A percentile compares a stretch with the other conserved stretches of the same genome.
Evolutionary conservation across 345 rosid species (phyloP).

Genomic region (Arabis alpina): DNA sequence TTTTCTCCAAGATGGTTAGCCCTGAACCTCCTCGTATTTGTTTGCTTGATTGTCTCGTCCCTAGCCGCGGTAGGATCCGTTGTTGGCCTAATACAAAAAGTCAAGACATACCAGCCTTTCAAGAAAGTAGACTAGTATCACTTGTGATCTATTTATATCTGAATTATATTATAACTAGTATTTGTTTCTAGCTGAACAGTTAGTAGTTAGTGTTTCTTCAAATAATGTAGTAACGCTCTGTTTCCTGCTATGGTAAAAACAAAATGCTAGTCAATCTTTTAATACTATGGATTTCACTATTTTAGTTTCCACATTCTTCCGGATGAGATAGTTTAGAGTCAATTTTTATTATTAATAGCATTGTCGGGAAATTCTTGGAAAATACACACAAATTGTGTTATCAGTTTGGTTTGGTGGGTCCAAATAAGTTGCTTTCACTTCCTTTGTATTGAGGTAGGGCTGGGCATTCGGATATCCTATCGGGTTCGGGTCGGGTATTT

Average conservation of each 20-base stretch:
- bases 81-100: conserved; percentile 58
- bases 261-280: no score
- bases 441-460: conserved; percentile 1
- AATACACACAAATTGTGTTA: conserved; percentile 13
- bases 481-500: no score
- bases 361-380: neutral
- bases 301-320: neutral
- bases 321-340: neutral
- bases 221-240: no score
- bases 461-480: no score
- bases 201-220: neutral
- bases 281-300: no score
- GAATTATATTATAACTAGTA: neutral
- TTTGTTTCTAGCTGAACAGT: conserved; percentile 11
- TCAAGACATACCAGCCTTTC: conserved; percentile 78
- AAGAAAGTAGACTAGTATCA: conserved; percentile 22
- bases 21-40: conserved; percentile 57
- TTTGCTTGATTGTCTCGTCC: conserved; percentile 63
- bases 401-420: conserved; percentile 17
- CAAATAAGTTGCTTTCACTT: conserved; percentile 13
- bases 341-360: neutral
- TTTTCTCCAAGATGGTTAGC: conserved; percentile 70
- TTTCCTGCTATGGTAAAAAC: no score
- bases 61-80: conserved; percentile 80
- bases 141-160: neutral